phyloP scores from a whole-genome alignment of 768 basidiomycete genomes.

The Rhizopogon vinicolor region DNA sequence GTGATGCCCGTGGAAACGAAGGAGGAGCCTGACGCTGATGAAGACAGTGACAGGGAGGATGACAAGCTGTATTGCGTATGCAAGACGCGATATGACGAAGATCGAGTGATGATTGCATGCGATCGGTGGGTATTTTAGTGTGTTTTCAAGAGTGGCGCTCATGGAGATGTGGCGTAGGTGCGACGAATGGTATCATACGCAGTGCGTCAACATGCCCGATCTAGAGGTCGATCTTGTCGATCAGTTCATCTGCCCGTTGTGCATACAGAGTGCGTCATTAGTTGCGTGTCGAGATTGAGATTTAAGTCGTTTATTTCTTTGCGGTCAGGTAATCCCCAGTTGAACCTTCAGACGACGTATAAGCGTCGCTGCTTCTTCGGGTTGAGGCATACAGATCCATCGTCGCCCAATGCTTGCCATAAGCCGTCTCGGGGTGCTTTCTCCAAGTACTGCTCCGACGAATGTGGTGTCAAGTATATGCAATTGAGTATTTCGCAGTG shows the following conservation, averaged over 20 bases:
- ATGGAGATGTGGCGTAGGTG: slow-evolving; percentile 46
- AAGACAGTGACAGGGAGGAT: slow-evolving; percentile 31
- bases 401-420: slow-evolving; percentile 66
- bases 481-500: slow-evolving; percentile 57
- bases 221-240: slow-evolving; percentile 84
- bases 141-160: background rate
- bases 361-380: slow-evolving; percentile 76
- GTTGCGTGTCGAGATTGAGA: background rate
- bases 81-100: slow-evolving; percentile 83
- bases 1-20: slow-evolving; percentile 51
- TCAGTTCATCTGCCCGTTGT: slow-evolving; percentile 85
- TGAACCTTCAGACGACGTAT: slow-evolving; percentile 70
- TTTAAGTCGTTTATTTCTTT: background rate
- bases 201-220: slow-evolving; percentile 80
- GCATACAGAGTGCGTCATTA: slow-evolving; percentile 59
- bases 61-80: slow-evolving; percentile 86
- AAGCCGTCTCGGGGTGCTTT: slow-evolving; percentile 76
- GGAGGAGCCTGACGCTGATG: slow-evolving; percentile 50
- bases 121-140: slow-evolving; percentile 57
- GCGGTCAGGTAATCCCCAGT: slow-evolving; percentile 48
- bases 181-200: slow-evolving; percentile 93
- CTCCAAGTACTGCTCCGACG: slow-evolving; percentile 90
- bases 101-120: slow-evolving; percentile 89
- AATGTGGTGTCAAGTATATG: slow-evolving; percentile 78
- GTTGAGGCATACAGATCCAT: slow-evolving; percentile 55